These are phyloP conservation scores for Gonium pectorale DNA, from an alignment of 139 green algal species.

Conservation along the genomic window DNA sequence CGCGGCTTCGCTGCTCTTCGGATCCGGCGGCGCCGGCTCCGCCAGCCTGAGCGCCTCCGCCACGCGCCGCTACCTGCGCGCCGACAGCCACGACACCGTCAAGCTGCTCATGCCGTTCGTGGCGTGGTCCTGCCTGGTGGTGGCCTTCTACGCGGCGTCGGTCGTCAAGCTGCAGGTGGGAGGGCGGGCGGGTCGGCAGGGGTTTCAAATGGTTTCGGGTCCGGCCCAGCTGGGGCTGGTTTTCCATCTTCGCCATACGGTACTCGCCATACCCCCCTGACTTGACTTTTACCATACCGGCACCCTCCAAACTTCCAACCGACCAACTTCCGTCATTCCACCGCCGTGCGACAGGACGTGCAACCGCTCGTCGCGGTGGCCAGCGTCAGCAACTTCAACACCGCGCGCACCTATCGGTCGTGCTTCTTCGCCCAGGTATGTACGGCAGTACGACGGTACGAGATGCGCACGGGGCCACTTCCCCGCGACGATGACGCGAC, in stretches of 20 bases:
- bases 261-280: too few species aligned
- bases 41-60: not conserved
- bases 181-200: not conserved
- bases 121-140: slow-evolving; percentile 23
- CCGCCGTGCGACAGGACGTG: not conserved
- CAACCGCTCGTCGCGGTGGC: slow-evolving; percentile 17
- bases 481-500: too few species aligned
- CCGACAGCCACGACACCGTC: slow-evolving; percentile 7
- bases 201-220: too few species aligned
- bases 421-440: slow-evolving; percentile 34
- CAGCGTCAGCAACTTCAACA: slow-evolving; percentile 29
- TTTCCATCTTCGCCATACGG: too few species aligned
- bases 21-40: not conserved
- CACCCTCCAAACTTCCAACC: too few species aligned
- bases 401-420: slow-evolving; percentile 6
- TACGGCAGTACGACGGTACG: too few species aligned
- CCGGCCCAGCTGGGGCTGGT: too few species aligned
- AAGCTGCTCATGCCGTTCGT: slow-evolving; percentile 20
- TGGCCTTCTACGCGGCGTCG: slow-evolving; percentile 22
- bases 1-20: too few species aligned
- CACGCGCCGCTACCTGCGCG: slow-evolving; percentile 6
- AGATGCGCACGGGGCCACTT: too few species aligned
- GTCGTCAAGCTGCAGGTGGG: slow-evolving; percentile 11
- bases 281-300: too few species aligned
- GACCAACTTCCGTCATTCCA: too few species aligned